Evolutionary conservation across 306 rosid genomes (phyloP).

Genomic region (Prunus mume): DNA sequence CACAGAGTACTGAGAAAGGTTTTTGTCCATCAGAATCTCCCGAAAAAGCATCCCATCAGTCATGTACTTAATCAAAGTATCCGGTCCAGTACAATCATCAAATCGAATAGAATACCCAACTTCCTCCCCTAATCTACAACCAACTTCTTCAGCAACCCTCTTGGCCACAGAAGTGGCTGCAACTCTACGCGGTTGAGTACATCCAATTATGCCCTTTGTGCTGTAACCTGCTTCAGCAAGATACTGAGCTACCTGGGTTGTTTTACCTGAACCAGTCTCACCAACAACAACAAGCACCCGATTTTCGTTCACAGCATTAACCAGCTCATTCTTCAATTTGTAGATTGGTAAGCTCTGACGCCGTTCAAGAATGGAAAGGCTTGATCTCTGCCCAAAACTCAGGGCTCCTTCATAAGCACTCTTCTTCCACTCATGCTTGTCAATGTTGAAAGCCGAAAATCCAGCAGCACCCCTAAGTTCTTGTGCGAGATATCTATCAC

Average conservation of each 20-base stretch:
- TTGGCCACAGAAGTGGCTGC: slow-evolving; percentile 92
- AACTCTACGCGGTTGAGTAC: slow-evolving; percentile 92
- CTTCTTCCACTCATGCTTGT: slow-evolving; percentile 86
- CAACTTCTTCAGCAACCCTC: slow-evolving; percentile 91
- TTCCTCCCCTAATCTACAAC: slow-evolving; percentile 83
- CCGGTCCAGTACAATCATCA: slow-evolving; percentile 84
- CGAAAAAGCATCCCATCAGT: slow-evolving; percentile 87
- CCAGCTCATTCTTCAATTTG: slow-evolving; percentile 72
- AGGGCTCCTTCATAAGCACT: slow-evolving; percentile 76
- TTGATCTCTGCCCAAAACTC: slow-evolving; percentile 74
- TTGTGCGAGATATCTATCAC: slow-evolving; percentile 86
- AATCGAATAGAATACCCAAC: slow-evolving; percentile 90
- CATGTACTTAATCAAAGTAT: slow-evolving; percentile 86
- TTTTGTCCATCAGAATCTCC: slow-evolving; percentile 73
- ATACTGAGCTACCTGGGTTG: slow-evolving; percentile 91
- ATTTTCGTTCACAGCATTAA: slow-evolving; percentile 80
- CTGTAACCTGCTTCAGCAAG: slow-evolving; percentile 86
- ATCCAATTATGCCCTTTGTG: slow-evolving; percentile 74
- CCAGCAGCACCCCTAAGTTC: slow-evolving; percentile 80
- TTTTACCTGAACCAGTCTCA: slow-evolving; percentile 92
- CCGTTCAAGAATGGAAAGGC: slow-evolving; percentile 74
- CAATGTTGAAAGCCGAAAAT: slow-evolving; percentile 49
- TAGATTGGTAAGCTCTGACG: slow-evolving; percentile 79
- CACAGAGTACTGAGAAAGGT: slow-evolving; percentile 75
- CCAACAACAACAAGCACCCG: slow-evolving; percentile 83